A percentile compares a stretch with the other conserved stretches of the same genome.
These are phyloP conservation scores for Nicotiana benthamiana DNA, from an alignment of 257 asterid species.

Conservation along the genomic window DNA sequence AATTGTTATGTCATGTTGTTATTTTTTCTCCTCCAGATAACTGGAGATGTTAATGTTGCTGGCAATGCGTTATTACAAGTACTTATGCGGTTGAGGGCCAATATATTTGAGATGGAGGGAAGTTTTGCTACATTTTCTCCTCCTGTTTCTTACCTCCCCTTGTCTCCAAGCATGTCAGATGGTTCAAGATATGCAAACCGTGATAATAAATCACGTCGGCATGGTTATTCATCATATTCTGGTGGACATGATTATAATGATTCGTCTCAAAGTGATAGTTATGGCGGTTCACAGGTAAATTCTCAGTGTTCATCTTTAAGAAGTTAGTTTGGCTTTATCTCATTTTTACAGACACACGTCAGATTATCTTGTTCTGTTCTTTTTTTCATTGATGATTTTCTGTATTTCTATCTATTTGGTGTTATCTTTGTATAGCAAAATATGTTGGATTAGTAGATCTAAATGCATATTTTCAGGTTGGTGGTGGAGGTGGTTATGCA, in stretches of 20 bases:
- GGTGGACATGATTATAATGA: slow-evolving; percentile 41
- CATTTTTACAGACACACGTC: not conserved
- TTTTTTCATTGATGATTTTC: not conserved
- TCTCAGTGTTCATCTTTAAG: not conserved
- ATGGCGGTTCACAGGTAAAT: slow-evolving; percentile 57
- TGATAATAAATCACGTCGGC: slow-evolving; percentile 39
- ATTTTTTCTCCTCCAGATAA: slow-evolving; percentile 35
- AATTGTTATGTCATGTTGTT: not conserved
- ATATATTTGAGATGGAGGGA: slow-evolving; percentile 58
- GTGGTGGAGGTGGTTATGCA: slow-evolving; percentile 45
- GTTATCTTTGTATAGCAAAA: not conserved
- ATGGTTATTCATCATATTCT: slow-evolving; percentile 38
- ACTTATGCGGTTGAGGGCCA: slow-evolving; percentile 57
- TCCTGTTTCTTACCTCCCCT: slow-evolving; percentile 25
- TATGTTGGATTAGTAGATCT: not conserved
- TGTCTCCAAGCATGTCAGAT: slow-evolving; percentile 27
- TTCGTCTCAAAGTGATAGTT: slow-evolving; percentile 30
- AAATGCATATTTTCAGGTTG: slow-evolving; percentile 34
- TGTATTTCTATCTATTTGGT: slow-evolving; percentile 3
- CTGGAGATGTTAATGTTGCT: slow-evolving; percentile 66
- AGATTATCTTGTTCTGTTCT: not conserved
- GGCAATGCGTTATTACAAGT: slow-evolving; percentile 64
- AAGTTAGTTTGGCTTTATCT: not conserved
- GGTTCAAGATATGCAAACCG: slow-evolving; percentile 42
- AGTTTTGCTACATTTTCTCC: slow-evolving; percentile 28